Evolutionary conservation across 495 filamentous ascomycete species (phyloP), one percentile per base, ranked within the genome.

Genomic region (Penicillium mononematosum): DNA sequence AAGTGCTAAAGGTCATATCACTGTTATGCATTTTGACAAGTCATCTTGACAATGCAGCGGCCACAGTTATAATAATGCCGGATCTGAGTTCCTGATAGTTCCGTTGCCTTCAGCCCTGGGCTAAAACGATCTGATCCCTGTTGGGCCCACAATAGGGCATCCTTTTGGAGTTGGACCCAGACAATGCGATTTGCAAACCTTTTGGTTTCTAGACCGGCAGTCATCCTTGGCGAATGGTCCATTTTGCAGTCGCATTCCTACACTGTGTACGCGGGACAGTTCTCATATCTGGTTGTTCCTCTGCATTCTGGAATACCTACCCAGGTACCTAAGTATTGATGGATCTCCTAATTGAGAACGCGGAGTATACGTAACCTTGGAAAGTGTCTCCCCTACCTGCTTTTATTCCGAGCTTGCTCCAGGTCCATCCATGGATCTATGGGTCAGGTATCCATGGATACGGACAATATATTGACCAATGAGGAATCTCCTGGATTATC

Each of bases 21-120:
- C 1, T n/a, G 9, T 17, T 17, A 39, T 17, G 16, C 2, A 5
- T n/a, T n/a, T 39, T 2, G n/a, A 39, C n/a, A n/a, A 27, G 19
- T 14, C 1, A 29, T 12, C 9, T 48, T 48, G 45, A 14, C 17
- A 48, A 42, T 42, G 24, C 50, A 29, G n/a, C 34, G 49, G 49
- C 22, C 36, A 38, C 16, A 41, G 43, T 29, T 32, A 7, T 8
- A 55, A 46, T 24, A 9, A 3, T 16, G 6, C 14, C 42, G 32
- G 52, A 36, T 46, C 52, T 25, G 42, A 36, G 43, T 47, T 55
- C 44, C 53, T 27, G 34, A 20, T n/a, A 34, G 43, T 55, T 55
- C 34, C 53, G 53, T 7, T 25, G 38, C 42, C n/a, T 36, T 36
- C 16, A 45, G 52, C 45, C 52, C 16, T 6, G 16, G 53, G 5